Base-by-base conservation (phyloP, 2,329 filamentous ascomycete genomes). In the Hirsutella thompsonii region DNA sequence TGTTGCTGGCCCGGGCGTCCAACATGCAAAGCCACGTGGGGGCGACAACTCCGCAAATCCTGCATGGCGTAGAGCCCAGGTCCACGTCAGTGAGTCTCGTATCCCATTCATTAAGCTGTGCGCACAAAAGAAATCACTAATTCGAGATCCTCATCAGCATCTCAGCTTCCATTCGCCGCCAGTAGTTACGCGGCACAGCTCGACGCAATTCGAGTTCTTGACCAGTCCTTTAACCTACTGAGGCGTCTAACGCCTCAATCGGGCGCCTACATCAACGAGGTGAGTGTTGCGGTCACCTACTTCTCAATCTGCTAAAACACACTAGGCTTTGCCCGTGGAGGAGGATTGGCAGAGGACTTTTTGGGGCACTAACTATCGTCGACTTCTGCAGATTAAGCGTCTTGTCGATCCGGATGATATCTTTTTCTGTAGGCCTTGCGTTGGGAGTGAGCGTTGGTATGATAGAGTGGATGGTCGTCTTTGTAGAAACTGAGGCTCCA, bases 381-480 rank as follows among this genome's bases (percentile, higher is more conserved):
- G 58, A 2, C 52, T 74, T 3, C 46, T 66, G 0, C 36, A 50
- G 11, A 66, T 73, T 40, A 74, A 74, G 54, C 55, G 57, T 11
- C 36, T 46, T 1, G 51, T 68, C n/a, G 69, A 74, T 44, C 69
- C 69, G 0, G 42, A 53, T 0, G 67, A 69, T 39, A 56, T 72
- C 2, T 63, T 74, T 13, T 70, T 67, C 59, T 72, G 68, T 42
- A 48, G 60, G 11, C 60, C 66, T 0, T 72, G 68, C 41, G 66
- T 71, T 0, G 68, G 68, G 0, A 67, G 60, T 40, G 64, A 69
- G 36, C 49, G 52, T 0, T 69, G 65, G 63, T 39, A 49, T 36
- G 47, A 60, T 23, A 39, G 39, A 0, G 10, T 42, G 0, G 42
- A 55, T 26, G 56, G 55, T 0, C 51, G 37, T 2, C 49, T 60